phyloP scores from a whole-genome alignment of 2,329 filamentous ascomycete genomes.

The Pestalotiopsis sp. region DNA sequence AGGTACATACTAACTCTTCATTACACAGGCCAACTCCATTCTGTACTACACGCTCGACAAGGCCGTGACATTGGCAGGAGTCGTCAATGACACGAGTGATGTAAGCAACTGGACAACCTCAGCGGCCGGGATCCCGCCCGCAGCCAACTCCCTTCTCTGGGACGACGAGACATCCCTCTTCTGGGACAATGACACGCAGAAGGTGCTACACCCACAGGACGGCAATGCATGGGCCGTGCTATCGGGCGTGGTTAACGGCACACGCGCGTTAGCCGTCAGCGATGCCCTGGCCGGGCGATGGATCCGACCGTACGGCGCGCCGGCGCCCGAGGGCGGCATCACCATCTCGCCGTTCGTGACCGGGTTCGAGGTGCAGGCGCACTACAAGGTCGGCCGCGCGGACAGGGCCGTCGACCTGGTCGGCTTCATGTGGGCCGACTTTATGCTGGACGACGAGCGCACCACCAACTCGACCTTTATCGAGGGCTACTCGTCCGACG shows the following conservation, averaged over 20 bases:
- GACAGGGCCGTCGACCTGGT: conserved; percentile 5
- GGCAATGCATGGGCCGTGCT: conserved; percentile 7
- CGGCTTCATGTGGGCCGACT: conserved; percentile 10
- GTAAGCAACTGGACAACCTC: conserved; percentile 8
- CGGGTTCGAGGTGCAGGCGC: conserved; percentile 9
- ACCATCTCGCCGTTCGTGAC: conserved; percentile 10
- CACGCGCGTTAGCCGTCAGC: conserved; percentile 2
- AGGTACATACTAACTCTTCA: background rate
- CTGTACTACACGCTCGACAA: conserved; percentile 6
- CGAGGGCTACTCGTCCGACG: conserved; percentile 9
- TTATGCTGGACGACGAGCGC: conserved; percentile 5
- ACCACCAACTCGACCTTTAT: conserved; percentile 9
- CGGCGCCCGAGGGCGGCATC: conserved; percentile 4
- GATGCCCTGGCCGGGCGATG: conserved; percentile 3
- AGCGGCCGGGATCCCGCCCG: conserved; percentile 1
- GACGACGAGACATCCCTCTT: background rate
- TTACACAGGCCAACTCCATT: conserved; percentile 5
- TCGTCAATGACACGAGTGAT: conserved; percentile 5
- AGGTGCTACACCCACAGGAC: conserved; percentile 4
- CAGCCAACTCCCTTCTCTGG: conserved; percentile 7
- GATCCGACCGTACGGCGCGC: conserved; percentile 4
- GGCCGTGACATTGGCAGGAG: background rate
- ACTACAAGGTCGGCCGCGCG: conserved; percentile 9
- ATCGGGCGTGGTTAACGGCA: background rate
- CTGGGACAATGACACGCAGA: conserved; percentile 8